Evolutionary conservation across 306 rosid species (phyloP).

Genomic region (Fagus crenata): DNA sequence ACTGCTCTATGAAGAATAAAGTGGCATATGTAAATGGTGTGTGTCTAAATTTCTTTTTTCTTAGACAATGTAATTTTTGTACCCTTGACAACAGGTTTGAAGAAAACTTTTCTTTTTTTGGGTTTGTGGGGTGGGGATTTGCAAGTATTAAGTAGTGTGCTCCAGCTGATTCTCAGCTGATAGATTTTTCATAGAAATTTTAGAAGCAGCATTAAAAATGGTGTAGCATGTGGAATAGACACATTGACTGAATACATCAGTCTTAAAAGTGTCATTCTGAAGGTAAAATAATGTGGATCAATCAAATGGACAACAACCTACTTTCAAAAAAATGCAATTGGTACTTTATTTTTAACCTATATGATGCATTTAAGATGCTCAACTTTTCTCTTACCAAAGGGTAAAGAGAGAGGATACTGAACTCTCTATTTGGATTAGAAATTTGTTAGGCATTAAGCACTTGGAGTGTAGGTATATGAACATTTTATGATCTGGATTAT

Average conservation of each 20-base stretch:
- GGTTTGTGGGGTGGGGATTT: neutral
- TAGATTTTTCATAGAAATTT: neutral
- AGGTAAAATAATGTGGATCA: neutral
- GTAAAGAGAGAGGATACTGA: neutral
- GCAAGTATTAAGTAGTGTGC: neutral
- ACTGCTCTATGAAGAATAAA: neutral
- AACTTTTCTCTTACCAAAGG: neutral
- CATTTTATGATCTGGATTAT: neutral
- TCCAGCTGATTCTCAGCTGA: neutral
- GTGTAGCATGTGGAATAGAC: neutral
- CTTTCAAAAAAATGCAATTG: neutral
- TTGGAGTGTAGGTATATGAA: neutral
- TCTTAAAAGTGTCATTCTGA: neutral
- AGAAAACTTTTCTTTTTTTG: neutral
- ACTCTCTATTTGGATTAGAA: neutral
- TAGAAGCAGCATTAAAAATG: neutral
- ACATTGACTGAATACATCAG: neutral
- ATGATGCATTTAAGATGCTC: constrained; percentile 1
- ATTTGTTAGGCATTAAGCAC: neutral
- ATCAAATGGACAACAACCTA: neutral
- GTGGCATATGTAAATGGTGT: neutral
- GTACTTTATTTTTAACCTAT: neutral
- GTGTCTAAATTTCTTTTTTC: neutral
- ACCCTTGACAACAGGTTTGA: neutral
- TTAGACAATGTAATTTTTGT: neutral